Base-by-base conservation (phyloP, 352 stramenopile genomes). In the Nothophytophthora sp. region DNA sequence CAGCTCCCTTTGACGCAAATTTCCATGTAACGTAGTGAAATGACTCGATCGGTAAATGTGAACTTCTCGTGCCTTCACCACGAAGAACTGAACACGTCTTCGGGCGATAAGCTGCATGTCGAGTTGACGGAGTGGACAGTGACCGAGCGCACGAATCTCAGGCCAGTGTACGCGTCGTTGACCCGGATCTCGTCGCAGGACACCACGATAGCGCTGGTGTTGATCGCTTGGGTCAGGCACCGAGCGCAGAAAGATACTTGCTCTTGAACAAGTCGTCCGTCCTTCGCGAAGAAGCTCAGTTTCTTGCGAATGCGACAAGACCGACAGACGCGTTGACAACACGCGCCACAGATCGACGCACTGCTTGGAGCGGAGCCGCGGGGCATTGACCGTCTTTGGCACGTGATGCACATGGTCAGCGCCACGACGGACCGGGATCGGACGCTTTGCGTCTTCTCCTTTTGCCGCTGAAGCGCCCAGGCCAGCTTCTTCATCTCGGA, bases 401-500 rank as follows among this genome's bases (percentile, higher is more conserved):
- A 79, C 29, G 40, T 47, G 10, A 45, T 38, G 27, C 65, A 62
- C 11, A 23, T 25, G 27, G 16, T 33, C 38, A 19, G 50, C 36
- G n/a, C 38, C 48, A 7, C 22, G 38, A 42, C 6, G 19, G 36
- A 66, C 38, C 40, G 44, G 24, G 13, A 32, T 15, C 23, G 18
- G 5, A 42, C 43, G 9, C 52, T 55, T 55, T 44, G 44, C 50
- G 30, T 38, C 40, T 37, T 54, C 30, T 37, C 37, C 35, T 57
- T 56, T 8, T 49, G 50, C 41, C 67, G 57, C 1, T 58, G 59
- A 15, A 67, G 44, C 27, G 43, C 43, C 62, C 62, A 71, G 32
- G 62, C 56, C 36, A 68, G 36, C 37, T 72, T 72, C 58, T 72
- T 72, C 52, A 72, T 59, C 34, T 69, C 33, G 11, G 58, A 52